Base-by-base conservation (phyloP, 139 green algal species). In the Coccomyxa sp. region DNA sequence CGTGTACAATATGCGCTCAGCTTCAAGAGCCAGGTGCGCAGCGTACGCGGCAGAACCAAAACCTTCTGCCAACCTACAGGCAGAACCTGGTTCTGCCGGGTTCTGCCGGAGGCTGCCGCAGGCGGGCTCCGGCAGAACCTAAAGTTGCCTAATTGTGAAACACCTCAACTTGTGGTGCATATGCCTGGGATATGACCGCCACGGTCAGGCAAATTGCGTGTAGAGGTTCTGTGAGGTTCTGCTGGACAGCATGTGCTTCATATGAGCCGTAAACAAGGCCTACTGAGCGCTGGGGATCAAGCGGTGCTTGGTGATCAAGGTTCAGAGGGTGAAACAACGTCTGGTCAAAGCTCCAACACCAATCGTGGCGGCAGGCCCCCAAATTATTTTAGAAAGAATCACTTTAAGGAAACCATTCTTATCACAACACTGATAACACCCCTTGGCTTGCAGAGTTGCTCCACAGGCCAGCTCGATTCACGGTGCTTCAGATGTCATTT, bases 71-170 rank as follows among this genome's bases (percentile, higher is more conserved):
- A 64, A 64, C 50, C 50, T 64, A 64, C 50, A 37, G 68, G 68
- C 68, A 73, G 68, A 73, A 73, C 33, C 33, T 73, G 6, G 16
- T 18, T 2, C 24, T 73, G 68, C 68, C 68, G 31, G 68, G 6
- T 73, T 73, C 16, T 29, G 68, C n/a, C n/a, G n/a, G n/a, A n/a
- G n/a, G n/a, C n/a, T n/a, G n/a, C n/a, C n/a, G n/a, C n/a, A n/a
- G n/a, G n/a, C n/a, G n/a, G n/a, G n/a, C n/a, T n/a, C 50, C 34
- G 68, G 68, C 68, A 73, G 68, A 73, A 73, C 33, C 33, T 73
- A 6, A 24, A 31, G 6, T 39, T 73, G 68, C 68, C 68, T 73
- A 27, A 38, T 73, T 73, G 29, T 29, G 68, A 73, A 37, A 37
- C 6, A 73, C 68, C 24, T 73, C 68, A 73, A 37, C 24, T 5